Evolutionary conservation across 1,284 basidiomycete species (phyloP), one percentile per base, ranked within the genome.

Genomic region (Boletus holoroseus): DNA sequence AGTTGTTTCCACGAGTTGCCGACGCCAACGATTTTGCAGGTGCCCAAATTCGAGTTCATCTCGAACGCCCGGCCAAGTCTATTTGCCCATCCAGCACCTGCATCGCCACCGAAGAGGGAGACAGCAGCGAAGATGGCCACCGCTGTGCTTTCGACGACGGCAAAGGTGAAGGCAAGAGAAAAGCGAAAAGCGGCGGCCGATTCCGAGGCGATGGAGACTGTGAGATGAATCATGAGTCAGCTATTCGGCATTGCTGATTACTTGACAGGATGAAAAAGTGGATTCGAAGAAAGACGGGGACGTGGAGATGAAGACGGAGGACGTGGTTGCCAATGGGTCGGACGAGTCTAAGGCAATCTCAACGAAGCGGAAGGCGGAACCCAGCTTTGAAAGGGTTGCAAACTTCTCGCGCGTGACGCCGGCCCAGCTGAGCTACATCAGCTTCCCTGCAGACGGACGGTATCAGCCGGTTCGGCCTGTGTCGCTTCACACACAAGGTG

Each of bases 361-460:
- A 7, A 72, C 69, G 51, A 69, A 74, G 55, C 82, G 85, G 62
- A 88, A 85, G 66, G 63, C 71, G 37, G 94, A 98, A 63, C 83
- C 91, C 0, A 72, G 77, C 2, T 88, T 77, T 12, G 91, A 95
- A 70, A 79, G 75, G 51, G 73, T 94, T 15, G 73, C 82, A 27
- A 99, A 99, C 75, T 88, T 97, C 64, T 90, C 94, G 12, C 86
- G 96, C 46, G 92, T 98, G 16, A 94, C 90, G 1, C 92, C 95
- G 15, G 82, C 86, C 0, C 96, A 99, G 69, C 74, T 96, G 30
- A 76, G 83, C 18, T 85, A 89, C 70, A 82, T 99, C 63, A 78
- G 79, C 39, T 96, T 97, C 79, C 84, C 92, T 0, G 49, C 75
- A 1, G 83, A 87, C 9, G 76, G 82, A 16, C 81, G 93, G 47